Base-by-base conservation (phyloP, 371 early-diverging fungal genomes). In the Zancudomyces culisetae region DNA sequence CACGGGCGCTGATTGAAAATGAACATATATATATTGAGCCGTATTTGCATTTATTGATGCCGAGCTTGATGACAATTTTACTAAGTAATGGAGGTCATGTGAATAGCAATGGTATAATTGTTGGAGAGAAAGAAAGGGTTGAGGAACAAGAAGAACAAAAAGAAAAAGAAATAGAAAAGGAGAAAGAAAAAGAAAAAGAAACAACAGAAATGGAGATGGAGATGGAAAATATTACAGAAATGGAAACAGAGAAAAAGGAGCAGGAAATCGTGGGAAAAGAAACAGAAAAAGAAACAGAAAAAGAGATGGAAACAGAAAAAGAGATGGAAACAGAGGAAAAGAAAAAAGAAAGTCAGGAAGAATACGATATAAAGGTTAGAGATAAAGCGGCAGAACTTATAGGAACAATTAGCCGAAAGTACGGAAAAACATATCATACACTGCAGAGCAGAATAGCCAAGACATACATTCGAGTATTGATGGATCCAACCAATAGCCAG, bases 31-130 rank as follows among this genome's bases (percentile, higher is more conserved):
- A 90, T 74, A 75, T 97, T 4, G 99, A 99, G 64, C 98, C 99
- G 24, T 97, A 98, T 49, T 75, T 97, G 26, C 99, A 99, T 68
- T 97, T 98, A 76, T 71, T 99, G 39, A 81, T 99, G 50, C 98
- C 99, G 12, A 77, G 87, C 23, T 75, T 99, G 29, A 66, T 99
- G 41, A 90, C 99, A 10, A 94, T 96, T 60, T 71, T 97, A 19
- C 86, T 99, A 3, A 87, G 87, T 41, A 87, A 87, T 53, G n/a
- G n/a, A n/a, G n/a, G n/a, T n/a, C n/a, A n/a, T n/a, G n/a, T n/a
- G n/a, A n/a, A n/a, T n/a, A n/a, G n/a, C n/a, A n/a, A n/a, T n/a
- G n/a, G n/a, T n/a, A n/a, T n/a, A n/a, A n/a, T n/a, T n/a, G n/a
- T n/a, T n/a, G n/a, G n/a, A n/a, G n/a, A n/a, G n/a, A n/a, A n/a